phyloP scores from a whole-genome alignment of 2,329 filamentous ascomycete species.

The Elsinoe arachidis region DNA sequence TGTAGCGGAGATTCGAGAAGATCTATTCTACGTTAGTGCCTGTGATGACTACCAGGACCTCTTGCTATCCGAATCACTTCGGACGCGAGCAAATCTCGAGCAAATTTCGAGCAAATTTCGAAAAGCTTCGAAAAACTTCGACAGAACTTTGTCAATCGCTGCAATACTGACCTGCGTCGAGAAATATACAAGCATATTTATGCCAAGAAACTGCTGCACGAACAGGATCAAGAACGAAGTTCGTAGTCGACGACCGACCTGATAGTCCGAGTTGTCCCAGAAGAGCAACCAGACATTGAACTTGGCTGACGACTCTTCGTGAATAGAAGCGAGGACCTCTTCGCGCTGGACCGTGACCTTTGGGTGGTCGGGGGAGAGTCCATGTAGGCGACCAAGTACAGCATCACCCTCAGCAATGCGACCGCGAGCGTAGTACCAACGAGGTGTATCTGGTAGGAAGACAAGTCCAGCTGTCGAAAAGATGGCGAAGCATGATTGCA shows the following conservation, averaged over 20 bases:
- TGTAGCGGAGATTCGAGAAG: slow-evolving; percentile 24
- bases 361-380: slow-evolving; percentile 16
- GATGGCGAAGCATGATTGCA: slow-evolving; percentile 27
- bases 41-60: too few relatives aligned
- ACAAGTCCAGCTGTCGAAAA: slow-evolving; percentile 22
- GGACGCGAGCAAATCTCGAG: too few relatives aligned
- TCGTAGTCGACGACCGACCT: slow-evolving; percentile 30
- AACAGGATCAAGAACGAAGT: slow-evolving; percentile 31
- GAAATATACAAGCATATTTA: slow-evolving; percentile 29
- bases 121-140: too few relatives aligned
- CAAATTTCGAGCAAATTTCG: too few relatives aligned
- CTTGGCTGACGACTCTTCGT: slow-evolving; percentile 23
- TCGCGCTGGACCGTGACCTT: slow-evolving; percentile 20
- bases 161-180: too few relatives aligned
- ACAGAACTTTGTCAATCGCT: too few relatives aligned
- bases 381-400: slow-evolving; percentile 17
- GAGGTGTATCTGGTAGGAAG: slow-evolving; percentile 26
- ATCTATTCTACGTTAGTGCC: too few relatives aligned
- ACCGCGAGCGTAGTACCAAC: slow-evolving; percentile 27
- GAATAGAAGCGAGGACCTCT: slow-evolving; percentile 24
- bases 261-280: slow-evolving; percentile 31
- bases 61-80: too few relatives aligned
- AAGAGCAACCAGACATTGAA: slow-evolving; percentile 24
- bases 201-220: slow-evolving; percentile 26
- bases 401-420: slow-evolving; percentile 16